These are phyloP conservation scores for Aurifilum marmelostoma DNA, from an alignment of 2,329 filamentous ascomycete genomes.

Conservation along the genomic window DNA sequence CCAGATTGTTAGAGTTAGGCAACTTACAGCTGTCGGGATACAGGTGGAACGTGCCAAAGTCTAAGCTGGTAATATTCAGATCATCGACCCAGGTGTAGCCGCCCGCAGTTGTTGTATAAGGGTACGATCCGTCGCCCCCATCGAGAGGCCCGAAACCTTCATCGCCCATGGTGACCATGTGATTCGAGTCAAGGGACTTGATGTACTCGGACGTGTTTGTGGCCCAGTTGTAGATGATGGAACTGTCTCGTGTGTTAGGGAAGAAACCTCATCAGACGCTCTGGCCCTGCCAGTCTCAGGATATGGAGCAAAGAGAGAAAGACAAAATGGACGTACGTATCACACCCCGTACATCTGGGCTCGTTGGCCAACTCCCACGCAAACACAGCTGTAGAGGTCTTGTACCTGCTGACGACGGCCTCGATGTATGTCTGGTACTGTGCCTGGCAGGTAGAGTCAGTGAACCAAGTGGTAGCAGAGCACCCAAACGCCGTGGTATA, in stretches of 20 bases:
- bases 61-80: conserved; percentile 55
- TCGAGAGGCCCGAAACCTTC: conserved; percentile 50
- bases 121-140: conserved; percentile 54
- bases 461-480: conserved; percentile 59
- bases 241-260: conserved; percentile 30
- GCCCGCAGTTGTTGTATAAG: conserved; percentile 51
- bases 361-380: conserved; percentile 60
- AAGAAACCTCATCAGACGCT: too few relatives aligned
- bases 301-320: too few relatives aligned
- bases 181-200: conserved; percentile 63
- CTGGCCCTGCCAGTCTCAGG: too few relatives aligned
- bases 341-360: conserved; percentile 62
- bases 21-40: conserved; percentile 43
- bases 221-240: conserved; percentile 63
- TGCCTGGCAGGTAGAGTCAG: conserved; percentile 52
- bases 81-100: conserved; percentile 56
- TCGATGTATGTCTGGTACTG: conserved; percentile 59
- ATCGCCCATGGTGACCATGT: conserved; percentile 68
- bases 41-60: conserved; percentile 57
- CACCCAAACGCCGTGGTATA: conserved; percentile 63
- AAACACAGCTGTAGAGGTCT: conserved; percentile 51
- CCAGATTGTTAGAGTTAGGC: too few relatives aligned
- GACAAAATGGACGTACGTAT: conserved; percentile 36
- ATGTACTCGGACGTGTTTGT: conserved; percentile 61
- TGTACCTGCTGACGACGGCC: conserved; percentile 53